These are phyloP conservation scores for Boletus subparvulus DNA, from an alignment of 768 basidiomycete genomes.

Conservation along the genomic window DNA sequence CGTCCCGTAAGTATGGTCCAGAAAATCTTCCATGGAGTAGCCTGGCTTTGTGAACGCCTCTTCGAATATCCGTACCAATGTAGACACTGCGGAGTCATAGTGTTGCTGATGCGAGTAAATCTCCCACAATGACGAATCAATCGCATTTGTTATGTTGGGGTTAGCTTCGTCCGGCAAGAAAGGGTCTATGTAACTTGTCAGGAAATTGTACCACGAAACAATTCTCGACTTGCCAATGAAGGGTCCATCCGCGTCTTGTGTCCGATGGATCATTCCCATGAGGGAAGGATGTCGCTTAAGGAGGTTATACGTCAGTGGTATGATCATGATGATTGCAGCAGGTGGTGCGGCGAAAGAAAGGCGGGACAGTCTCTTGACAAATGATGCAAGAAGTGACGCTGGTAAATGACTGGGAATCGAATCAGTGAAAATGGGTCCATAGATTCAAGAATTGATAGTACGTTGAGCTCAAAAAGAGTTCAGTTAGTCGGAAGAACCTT, in stretches of 20 bases:
- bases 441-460: slow-evolving; percentile 30
- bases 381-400: slow-evolving; percentile 88
- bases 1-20: slow-evolving; percentile 90
- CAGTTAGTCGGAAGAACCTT: slow-evolving; percentile 90
- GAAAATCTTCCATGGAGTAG: slow-evolving; percentile 91
- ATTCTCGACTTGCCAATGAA: slow-evolving; percentile 34
- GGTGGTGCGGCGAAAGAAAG: slow-evolving; percentile 85
- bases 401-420: slow-evolving; percentile 73
- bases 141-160: slow-evolving; percentile 74
- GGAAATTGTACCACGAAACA: neutral
- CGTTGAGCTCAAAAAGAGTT: slow-evolving; percentile 91
- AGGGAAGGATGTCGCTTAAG: slow-evolving; percentile 88
- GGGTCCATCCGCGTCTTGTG: slow-evolving; percentile 35
- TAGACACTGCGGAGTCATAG: slow-evolving; percentile 87
- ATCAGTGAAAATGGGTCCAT: neutral
- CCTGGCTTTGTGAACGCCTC: slow-evolving; percentile 94
- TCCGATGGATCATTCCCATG: slow-evolving; percentile 90
- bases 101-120: slow-evolving; percentile 74
- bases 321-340: slow-evolving; percentile 83
- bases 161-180: slow-evolving; percentile 67
- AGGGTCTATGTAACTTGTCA: slow-evolving; percentile 50
- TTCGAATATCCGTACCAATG: slow-evolving; percentile 78
- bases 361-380: slow-evolving; percentile 86
- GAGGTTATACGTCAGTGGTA: slow-evolving; percentile 93
- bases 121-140: slow-evolving; percentile 93